These are phyloP conservation scores for Saccharum hybrid DNA, from an alignment of 202 grass and related monocot genomes.

Conservation along the genomic window DNA sequence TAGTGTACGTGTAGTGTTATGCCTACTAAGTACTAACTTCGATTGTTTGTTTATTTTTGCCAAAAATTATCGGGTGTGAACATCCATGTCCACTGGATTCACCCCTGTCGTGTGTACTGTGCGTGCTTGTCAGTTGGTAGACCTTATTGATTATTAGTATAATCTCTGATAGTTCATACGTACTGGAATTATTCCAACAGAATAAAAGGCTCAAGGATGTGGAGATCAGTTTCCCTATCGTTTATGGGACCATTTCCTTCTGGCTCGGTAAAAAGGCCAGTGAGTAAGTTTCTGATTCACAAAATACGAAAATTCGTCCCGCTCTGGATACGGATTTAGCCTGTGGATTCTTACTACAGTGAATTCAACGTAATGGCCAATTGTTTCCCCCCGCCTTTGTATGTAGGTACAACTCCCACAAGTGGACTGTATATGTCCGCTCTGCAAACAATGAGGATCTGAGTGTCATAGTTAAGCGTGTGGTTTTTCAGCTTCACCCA, in stretches of 20 bases:
- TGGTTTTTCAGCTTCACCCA: slow-evolving; percentile 93
- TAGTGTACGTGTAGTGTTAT: neutral
- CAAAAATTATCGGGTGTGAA: neutral
- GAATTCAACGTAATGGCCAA: neutral
- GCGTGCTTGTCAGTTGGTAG: neutral
- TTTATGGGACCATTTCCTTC: slow-evolving; percentile 85
- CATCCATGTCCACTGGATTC: neutral
- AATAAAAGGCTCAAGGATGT: slow-evolving; percentile 89
- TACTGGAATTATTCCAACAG: slow-evolving; percentile 44
- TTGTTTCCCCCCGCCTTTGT: neutral
- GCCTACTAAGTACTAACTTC: neutral
- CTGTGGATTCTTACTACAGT: neutral
- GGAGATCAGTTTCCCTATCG: slow-evolving; percentile 88
- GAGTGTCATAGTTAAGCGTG: slow-evolving; percentile 78
- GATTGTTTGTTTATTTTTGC: neutral
- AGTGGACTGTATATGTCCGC: slow-evolving; percentile 85
- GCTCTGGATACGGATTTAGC: neutral
- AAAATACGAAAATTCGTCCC: neutral
- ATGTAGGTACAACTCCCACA: slow-evolving; percentile 84
- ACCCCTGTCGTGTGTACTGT: neutral
- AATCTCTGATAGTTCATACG: neutral
- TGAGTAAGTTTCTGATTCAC: slow-evolving; percentile 57
- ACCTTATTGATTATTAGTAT: neutral
- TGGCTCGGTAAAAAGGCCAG: slow-evolving; percentile 95
- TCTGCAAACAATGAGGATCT: slow-evolving; percentile 87